Evolutionary conservation across 768 basidiomycete species (phyloP), one percentile per base, ranked within the genome.

Genomic region (Termitomyces sp.): DNA sequence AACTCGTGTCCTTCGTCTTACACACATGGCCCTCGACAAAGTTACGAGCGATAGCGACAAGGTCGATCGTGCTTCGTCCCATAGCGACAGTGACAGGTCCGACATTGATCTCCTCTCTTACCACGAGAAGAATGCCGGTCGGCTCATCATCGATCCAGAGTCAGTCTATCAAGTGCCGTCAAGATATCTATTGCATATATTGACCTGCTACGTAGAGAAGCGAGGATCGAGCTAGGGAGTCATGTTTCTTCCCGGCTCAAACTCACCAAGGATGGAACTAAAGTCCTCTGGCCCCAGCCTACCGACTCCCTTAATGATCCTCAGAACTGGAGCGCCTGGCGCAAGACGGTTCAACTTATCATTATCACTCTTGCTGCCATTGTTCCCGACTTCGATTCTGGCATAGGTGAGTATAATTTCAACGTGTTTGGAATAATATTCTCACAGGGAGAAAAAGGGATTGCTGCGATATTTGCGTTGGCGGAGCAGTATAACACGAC

Each of bases 251-350:
- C 77, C 5, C 73, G 64, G 45, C 71, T 88, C 50, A 88, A 88
- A 72, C 70, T 85, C 7, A 76, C 80, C 4, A 55, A 60, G 16
- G 82, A 85, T 53, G 84, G 85, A 0, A 78, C 71, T 16, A 82
- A 76, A 46, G 78, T 88, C 10, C 75, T 89, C 0, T 88, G 85
- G 83, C 86, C 86, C 18, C 86, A 88, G 60, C 85, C 86, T 1
- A 76, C 79, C 1, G 80, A 86, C 47, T 76, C 81, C 42, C 76
- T 78, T 0, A 70, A 78, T n/a, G 85, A 88, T 60, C 86, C 85
- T 16, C 84, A 86, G 68, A 86, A 85, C 60, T 87, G 85, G 85
- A 73, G 75, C 18, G 67, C 71, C 45, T 60, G 73, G 23, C 75
- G 75, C 35, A 88, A 86, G 68, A 73, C 74, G 53, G 50, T 83